These are phyloP conservation scores for Verticillium nonalfalfae DNA, from an alignment of 2,329 filamentous ascomycete species.

Conservation along the genomic window DNA sequence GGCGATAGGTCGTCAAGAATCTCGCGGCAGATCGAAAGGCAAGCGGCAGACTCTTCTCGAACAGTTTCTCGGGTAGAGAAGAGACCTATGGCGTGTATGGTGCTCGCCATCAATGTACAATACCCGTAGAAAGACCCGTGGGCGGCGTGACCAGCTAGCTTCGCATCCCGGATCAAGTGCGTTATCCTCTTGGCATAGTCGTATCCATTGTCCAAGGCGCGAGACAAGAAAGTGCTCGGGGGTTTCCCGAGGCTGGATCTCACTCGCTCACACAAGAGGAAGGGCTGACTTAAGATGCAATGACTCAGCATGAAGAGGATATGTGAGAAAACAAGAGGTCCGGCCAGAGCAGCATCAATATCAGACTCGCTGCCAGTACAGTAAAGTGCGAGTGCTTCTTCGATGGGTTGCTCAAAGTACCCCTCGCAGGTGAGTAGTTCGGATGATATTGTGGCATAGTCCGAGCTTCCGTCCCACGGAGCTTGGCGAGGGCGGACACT, in stretches of 20 bases:
- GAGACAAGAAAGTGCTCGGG: neutral
- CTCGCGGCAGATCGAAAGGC: neutral
- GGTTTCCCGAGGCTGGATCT: neutral
- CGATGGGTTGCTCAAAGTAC: conserved; percentile 1
- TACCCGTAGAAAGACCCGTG: conserved; percentile 1
- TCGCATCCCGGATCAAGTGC: neutral
- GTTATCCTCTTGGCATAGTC: neutral
- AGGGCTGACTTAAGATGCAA: neutral
- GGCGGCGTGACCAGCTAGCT: neutral
- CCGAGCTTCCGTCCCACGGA: neutral
- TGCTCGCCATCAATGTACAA: neutral
- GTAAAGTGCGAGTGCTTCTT: neutral
- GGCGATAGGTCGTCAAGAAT: neutral
- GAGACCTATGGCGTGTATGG: neutral
- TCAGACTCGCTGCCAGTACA: neutral
- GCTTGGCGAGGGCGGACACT: neutral
- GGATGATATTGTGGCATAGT: neutral
- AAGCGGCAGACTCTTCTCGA: neutral
- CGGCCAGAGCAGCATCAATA: neutral
- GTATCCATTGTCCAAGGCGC: neutral
- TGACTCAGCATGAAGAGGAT: neutral
- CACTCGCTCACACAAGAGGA: neutral
- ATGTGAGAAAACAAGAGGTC: neutral
- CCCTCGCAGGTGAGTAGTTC: neutral
- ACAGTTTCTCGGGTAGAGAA: neutral